Base-by-base conservation (phyloP, 306 rosid genomes). In the Vigna angularis region DNA sequence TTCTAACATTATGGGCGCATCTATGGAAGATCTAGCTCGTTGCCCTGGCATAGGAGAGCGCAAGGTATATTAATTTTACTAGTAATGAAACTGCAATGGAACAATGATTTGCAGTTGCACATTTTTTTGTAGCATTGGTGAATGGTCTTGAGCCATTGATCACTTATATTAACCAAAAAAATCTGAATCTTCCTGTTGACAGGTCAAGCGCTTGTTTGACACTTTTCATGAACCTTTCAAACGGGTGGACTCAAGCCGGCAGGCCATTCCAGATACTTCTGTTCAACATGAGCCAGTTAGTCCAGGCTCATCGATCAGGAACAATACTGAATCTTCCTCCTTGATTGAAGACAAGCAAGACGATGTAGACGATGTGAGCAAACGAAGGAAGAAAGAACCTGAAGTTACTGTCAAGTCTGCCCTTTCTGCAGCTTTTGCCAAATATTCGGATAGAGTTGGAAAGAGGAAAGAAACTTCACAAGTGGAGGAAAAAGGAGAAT, bases 11-110 rank as follows among this genome's bases (percentile, higher is more conserved):
- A 95, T 95, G 96, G 96, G 91, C 81, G 98, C 90, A 81, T 95
- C 98, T 38, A 95, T 95, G 97, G 98, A 95, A 85, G 98, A 95
- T 84, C 91, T 92, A 76, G 98, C 98, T 72, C 97, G 98, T 61
- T 95, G 98, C 81, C 98, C 98, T 73, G 98, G 98, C 66, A 95
- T 95, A 67, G 98, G 98, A 89, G 98, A 95, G 86, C 93, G 97
- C 75, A 95, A 95, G 98, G 98, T 95, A 86, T 66, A 57, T 24
- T 57, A 69, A 86, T 66, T 53, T 32, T 57, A 69, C 76, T n/a
- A 20, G 34, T 26, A 64, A 68, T 63, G n/a, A 42, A 74, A 73
- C 66, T 73, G 68, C n/a, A 75, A 49, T 62, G 56, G 53, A 66
- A 26, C 42, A 24, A 32, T 58, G 51, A 34, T 58, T 61, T 45